These are phyloP conservation scores for Cercospora berteroae DNA, from an alignment of 2,329 filamentous ascomycete species.

Conservation along the genomic window DNA sequence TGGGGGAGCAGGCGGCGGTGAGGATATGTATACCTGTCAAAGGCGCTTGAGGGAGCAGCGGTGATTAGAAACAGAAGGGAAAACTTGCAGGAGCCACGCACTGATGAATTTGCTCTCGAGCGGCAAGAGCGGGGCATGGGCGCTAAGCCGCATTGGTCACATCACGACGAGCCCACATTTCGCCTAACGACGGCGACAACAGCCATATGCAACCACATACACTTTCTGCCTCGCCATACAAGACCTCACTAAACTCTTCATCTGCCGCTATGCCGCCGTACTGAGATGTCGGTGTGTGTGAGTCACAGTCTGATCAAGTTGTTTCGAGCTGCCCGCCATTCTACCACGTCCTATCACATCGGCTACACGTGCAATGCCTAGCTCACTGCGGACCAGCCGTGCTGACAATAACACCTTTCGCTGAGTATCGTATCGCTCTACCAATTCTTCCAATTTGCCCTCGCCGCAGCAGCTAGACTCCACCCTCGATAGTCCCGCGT, in stretches of 20 bases:
- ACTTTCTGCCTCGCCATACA: not conserved
- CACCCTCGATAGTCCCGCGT: not conserved
- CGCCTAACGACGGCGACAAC: not conserved
- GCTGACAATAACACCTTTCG: not conserved
- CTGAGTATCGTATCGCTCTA: not conserved
- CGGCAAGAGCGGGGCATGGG: not conserved
- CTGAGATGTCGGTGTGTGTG: not conserved
- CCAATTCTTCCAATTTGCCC: not conserved
- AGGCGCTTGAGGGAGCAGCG: conserved; percentile 22
- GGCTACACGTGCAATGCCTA: not conserved
- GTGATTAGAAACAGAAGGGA: conserved; percentile 6
- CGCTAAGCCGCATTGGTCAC: not conserved
- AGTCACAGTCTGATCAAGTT: not conserved
- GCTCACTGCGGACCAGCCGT: not conserved
- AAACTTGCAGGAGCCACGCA: conserved; percentile 1
- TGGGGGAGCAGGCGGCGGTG: conserved; percentile 8
- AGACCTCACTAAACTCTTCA: not conserved
- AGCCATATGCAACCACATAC: not conserved
- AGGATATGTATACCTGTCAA: conserved; percentile 25
- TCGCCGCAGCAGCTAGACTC: not conserved
- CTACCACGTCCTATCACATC: not conserved
- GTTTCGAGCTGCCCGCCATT: not conserved
- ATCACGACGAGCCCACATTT: not conserved
- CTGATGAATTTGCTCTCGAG: conserved; percentile 1
- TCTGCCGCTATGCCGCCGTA: not conserved